Percentiles rank a stretch among this genome's conserved stretches.
phyloP scores from a whole-genome alignment of 2,329 filamentous ascomycete species.

The Microdochium trichocladiopsis region DNA sequence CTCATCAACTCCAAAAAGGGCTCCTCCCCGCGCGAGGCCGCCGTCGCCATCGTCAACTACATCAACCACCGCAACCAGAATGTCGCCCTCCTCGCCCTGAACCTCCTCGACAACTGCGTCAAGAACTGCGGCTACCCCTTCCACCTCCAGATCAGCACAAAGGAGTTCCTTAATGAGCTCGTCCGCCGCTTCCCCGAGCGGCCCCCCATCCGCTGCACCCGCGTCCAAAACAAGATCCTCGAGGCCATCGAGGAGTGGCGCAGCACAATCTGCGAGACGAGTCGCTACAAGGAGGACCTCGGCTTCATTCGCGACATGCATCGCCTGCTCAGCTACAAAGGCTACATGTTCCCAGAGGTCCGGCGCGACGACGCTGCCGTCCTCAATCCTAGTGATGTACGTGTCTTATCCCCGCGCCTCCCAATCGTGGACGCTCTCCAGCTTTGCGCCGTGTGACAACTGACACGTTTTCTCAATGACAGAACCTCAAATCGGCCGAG shows the following conservation, averaged over 20 bases:
- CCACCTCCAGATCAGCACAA: conserved; percentile 96
- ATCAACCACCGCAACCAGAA: conserved; percentile 97
- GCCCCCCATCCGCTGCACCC: conserved; percentile 75
- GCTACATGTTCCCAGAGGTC: conserved; percentile 91
- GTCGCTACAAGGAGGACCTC: conserved; percentile 92
- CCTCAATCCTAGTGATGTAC: conserved; percentile 90
- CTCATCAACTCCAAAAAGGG: conserved; percentile 97
- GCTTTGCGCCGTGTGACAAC: too few species aligned
- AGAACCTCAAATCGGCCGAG: conserved; percentile 93
- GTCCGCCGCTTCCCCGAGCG: conserved; percentile 93
- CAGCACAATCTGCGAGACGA: conserved; percentile 96
- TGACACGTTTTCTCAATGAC: conserved; percentile 4
- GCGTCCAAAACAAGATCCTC: conserved; percentile 87
- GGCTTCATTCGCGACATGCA: conserved; percentile 99
- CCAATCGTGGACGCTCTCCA: too few species aligned
- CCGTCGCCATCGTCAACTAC: conserved; percentile 84
- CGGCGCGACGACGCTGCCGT: conserved; percentile 92
- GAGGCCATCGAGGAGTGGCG: conserved; percentile 98
- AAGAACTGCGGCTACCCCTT: conserved; percentile 99
- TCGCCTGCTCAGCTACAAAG: conserved; percentile 89
- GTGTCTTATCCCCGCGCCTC: conserved; percentile 24
- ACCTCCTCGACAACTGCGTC: conserved; percentile 95
- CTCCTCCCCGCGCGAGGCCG: conserved; percentile 88
- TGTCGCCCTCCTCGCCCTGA: conserved; percentile 82
- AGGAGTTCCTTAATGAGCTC: conserved; percentile 97